phyloP scores from a whole-genome alignment of 2,329 filamentous ascomycete species.

The Penicillium sp. region DNA sequence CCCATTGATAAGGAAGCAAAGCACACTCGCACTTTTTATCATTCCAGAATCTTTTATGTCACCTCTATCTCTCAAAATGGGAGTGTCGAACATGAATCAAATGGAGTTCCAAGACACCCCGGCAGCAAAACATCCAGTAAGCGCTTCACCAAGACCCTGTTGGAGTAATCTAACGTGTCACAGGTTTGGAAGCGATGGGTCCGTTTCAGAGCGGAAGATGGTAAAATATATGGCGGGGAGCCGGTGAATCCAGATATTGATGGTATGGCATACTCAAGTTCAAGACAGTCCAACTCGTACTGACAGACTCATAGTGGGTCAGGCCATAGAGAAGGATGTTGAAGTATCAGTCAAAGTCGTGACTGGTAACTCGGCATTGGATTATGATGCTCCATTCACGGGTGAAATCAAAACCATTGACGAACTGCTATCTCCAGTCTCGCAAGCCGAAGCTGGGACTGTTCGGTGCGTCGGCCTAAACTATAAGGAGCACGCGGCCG shows the following conservation, averaged over 20 bases:
- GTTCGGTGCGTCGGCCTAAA: constrained; percentile 12
- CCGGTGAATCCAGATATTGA: constrained; percentile 8
- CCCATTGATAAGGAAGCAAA: constrained; percentile 4
- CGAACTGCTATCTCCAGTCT: constrained; percentile 8
- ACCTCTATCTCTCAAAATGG: neutral
- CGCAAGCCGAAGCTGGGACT: constrained; percentile 10
- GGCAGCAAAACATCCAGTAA: constrained; percentile 4
- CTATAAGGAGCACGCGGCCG: constrained; percentile 13
- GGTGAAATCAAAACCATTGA: constrained; percentile 3
- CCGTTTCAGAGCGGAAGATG: constrained; percentile 6
- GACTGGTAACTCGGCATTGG: constrained; percentile 2
- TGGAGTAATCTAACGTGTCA: neutral
- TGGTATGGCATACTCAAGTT: neutral
- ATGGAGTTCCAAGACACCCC: neutral
- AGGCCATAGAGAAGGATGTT: constrained; percentile 2
- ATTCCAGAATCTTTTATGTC: neutral
- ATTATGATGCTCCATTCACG: constrained; percentile 8
- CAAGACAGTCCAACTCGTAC: neutral
- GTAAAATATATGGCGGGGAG: constrained; percentile 9
- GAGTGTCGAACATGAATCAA: neutral
- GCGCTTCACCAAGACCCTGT: neutral
- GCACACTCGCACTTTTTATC: neutral
- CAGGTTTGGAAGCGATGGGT: constrained; percentile 14
- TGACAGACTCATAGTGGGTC: constrained; percentile 6
- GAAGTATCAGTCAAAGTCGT: constrained; percentile 6